These are phyloP conservation scores for Amanita exitialis DNA, from an alignment of 768 basidiomycete genomes.

Conservation along the genomic window DNA sequence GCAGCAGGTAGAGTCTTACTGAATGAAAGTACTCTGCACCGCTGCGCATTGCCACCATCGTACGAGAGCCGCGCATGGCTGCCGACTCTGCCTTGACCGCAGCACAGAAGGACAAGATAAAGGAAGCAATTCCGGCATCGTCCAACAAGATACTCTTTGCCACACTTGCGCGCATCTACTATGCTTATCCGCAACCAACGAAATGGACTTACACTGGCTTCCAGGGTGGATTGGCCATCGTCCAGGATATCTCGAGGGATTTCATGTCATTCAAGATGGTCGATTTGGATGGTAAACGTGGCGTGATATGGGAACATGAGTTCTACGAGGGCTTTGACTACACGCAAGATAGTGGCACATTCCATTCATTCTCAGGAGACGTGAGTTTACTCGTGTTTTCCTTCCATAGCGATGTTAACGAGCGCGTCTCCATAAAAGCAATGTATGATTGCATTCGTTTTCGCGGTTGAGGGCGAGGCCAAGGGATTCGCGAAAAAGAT, in stretches of 20 bases:
- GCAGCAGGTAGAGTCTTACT: too few species aligned
- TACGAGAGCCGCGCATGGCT: conserved; percentile 41
- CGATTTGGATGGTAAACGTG: conserved; percentile 75
- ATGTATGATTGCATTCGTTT: conserved; percentile 88
- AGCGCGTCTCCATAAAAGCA: conserved; percentile 37
- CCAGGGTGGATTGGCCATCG: conserved; percentile 76
- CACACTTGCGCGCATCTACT: conserved; percentile 84
- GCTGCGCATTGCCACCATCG: not conserved
- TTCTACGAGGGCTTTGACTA: conserved; percentile 78
- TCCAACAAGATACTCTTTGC: conserved; percentile 72
- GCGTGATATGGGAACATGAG: conserved; percentile 91
- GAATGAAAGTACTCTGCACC: not conserved
- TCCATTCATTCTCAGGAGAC: conserved; percentile 89
- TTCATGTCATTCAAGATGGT: conserved; percentile 67
- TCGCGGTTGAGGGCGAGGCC: conserved; percentile 80
- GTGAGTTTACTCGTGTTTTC: conserved; percentile 38
- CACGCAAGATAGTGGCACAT: conserved; percentile 77
- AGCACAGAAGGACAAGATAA: conserved; percentile 75
- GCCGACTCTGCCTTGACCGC: conserved; percentile 55
- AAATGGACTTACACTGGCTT: conserved; percentile 85
- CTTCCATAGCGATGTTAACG: not conserved
- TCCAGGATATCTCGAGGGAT: conserved; percentile 46
- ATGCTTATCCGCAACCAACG: conserved; percentile 66
- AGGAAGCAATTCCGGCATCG: conserved; percentile 42
- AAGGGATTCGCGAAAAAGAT: conserved; percentile 83